These are phyloP conservation scores for Aspergillus brasiliensis DNA, from an alignment of 2,329 filamentous ascomycete genomes.

Conservation along the genomic window DNA sequence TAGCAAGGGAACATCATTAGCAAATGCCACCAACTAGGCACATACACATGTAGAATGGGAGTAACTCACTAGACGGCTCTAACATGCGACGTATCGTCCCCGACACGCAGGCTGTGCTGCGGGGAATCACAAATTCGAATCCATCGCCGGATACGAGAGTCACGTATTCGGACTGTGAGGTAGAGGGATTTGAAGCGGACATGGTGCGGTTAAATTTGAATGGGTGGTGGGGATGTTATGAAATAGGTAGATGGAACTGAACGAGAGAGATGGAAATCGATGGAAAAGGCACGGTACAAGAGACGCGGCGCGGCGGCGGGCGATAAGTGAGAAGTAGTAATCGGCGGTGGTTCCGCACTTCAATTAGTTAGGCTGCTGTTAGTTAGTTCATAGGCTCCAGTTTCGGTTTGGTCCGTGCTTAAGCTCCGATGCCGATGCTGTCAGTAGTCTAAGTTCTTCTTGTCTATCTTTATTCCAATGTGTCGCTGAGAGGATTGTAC, in stretches of 20 bases:
- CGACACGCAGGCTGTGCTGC: slow-evolving; percentile 62
- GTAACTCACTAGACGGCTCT: slow-evolving; percentile 61
- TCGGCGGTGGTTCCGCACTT: background rate
- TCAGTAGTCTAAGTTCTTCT: background rate
- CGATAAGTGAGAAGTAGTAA: background rate
- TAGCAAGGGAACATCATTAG: background rate
- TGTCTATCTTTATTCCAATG: background rate
- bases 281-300: background rate
- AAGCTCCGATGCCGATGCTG: slow-evolving; percentile 22
- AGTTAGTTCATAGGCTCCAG: too few relatives aligned
- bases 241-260: too few relatives aligned
- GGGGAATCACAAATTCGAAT: slow-evolving; percentile 65
- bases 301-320: background rate
- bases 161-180: slow-evolving; percentile 55
- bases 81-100: slow-evolving; percentile 66
- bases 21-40: background rate
- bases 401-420: slow-evolving; percentile 29
- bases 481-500: too few relatives aligned
- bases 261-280: background rate
- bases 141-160: slow-evolving; percentile 66
- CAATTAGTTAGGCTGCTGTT: too few relatives aligned
- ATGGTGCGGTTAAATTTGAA: slow-evolving; percentile 18
- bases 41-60: background rate
- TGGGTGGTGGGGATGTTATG: background rate
- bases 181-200: slow-evolving; percentile 18